A percentile compares a stretch with the other conserved stretches of the same genome.
These are phyloP conservation scores for Colletotrichum nymphaeae DNA, from an alignment of 2,329 filamentous ascomycete species.

Conservation along the genomic window DNA sequence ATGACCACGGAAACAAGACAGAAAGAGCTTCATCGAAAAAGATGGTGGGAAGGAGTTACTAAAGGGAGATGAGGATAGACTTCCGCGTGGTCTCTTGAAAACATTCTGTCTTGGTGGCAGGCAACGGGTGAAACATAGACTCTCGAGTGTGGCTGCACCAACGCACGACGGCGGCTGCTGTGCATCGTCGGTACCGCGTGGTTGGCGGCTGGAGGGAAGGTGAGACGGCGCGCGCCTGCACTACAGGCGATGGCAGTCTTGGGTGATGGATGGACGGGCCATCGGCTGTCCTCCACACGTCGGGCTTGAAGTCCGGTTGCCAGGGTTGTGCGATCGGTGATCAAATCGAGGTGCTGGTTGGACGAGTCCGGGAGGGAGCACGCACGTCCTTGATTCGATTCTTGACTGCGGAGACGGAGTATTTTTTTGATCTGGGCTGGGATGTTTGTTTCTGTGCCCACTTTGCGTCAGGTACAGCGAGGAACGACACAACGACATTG, in stretches of 20 bases:
- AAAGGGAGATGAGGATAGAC: neutral
- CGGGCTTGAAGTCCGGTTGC: conserved; percentile 23
- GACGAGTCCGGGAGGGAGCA: conserved; percentile 4
- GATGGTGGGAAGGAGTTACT: neutral
- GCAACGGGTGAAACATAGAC: conserved; percentile 20
- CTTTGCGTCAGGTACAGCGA: neutral
- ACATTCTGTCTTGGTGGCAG: neutral
- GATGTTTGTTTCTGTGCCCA: conserved; percentile 26
- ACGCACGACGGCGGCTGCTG: conserved; percentile 14
- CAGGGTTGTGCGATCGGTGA: conserved; percentile 31
- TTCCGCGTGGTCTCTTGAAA: neutral
- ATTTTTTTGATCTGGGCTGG: conserved; percentile 4
- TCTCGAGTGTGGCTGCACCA: conserved; percentile 28
- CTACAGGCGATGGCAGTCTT: too few relatives aligned
- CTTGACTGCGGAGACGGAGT: conserved; percentile 24
- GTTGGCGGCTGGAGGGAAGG: conserved; percentile 23
- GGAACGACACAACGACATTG: neutral
- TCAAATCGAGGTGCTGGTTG: conserved; percentile 19
- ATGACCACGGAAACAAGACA: neutral
- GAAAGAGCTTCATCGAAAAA: neutral
- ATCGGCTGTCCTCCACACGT: conserved; percentile 15
- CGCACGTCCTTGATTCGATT: conserved; percentile 23
- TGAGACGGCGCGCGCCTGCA: neutral
- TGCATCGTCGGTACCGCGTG: conserved; percentile 13
- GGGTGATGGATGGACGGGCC: neutral